Evolutionary conservation across 805 yeast species (phyloP), one percentile per base, ranked within the genome.

Genomic region (Ogataea wickerhamii): DNA sequence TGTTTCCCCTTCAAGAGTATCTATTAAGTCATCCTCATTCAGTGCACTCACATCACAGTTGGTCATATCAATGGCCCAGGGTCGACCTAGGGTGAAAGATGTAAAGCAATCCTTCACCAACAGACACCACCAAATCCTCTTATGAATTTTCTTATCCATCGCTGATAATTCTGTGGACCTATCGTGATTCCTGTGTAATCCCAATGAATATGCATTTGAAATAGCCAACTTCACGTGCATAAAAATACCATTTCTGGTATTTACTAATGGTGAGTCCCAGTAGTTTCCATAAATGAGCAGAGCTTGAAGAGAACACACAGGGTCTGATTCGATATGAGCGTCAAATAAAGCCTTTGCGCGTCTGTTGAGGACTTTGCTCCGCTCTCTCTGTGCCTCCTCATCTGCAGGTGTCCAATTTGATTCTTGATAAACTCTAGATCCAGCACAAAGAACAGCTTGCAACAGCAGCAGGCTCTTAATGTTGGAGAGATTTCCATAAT

Each of bases 41-140:
- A 85, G 58, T 83, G 80, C 78, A n/a, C 82, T 80, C n/a, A 85
- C 87, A 55, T 85, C 89, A 52, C 83, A 77, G 51, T 82, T 89
- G 29, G 76, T 79, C 38, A 80, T 64, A 53, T 80, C 83, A 35
- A 86, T 80, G 38, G 73, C 68, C 20, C 76, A 63, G 0, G 95
- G 91, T 38, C 93, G 67, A 13, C 93, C 91, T 58, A 80, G 74
- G 34, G 76, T 66, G 47, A 84, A 82, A 4, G 88, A 77, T 6
- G 74, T 74, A 31, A 71, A 68, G 6, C 86, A 63, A 58, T 84
- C 94, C 50, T 81, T 76, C 41, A 73, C 73, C 57, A 80, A 83
- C 20, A 84, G 58, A 42, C 78, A 67, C 94, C 94, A 84, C 88
- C 89, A 85, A 11, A 82, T 67, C 29, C 88, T 66, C 47, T 81